Base-by-base conservation (phyloP, 2,329 filamentous ascomycete genomes). In the Fusarium metavorans region DNA sequence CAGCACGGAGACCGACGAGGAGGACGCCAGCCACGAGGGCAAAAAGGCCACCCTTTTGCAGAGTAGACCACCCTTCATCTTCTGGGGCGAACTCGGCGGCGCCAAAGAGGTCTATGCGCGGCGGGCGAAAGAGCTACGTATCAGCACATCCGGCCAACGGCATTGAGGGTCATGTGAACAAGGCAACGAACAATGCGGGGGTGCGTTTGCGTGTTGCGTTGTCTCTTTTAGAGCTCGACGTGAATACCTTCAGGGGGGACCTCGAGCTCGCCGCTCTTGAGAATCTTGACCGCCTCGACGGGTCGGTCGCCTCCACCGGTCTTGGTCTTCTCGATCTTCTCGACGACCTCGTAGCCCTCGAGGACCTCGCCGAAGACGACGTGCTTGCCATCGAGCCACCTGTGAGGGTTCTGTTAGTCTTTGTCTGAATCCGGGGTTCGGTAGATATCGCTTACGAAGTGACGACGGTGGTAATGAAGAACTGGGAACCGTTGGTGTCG, bases 201-300 rank as follows among this genome's bases (percentile, higher is more conserved):
- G 18, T 4, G 30, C 30, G 37, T n/a, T n/a, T 41, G 37, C 18
- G 8, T 16, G 45, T 48, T 50, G 71, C 72, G 76, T 82, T 68
- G 75, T 66, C 67, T 74, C 86, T 87, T 87, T 90, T 93, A 97
- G 85, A 97, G 93, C 87, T 97, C 94, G 86, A 92, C 90, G 87
- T 95, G 93, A 88, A 95, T 96, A 97, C 94, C 94, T 97, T 97
- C 94, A 88, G 91, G 88, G 83, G 94, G 93, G 77, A 95, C 92
- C 83, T 92, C 89, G 79, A 97, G 87, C 88, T 96, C 94, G 84
- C 94, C 94, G 85, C 93, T 94, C 90, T 95, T 94, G 83, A 84
- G 89, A 81, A 97, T 95, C 88, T 92, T 95, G 85, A 97, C 88
- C 23, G 87, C 82, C 85, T 92, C 85, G 72, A 83, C 82, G 32